These are phyloP conservation scores for Trypanosoma cruzi DNA, from an alignment of 208 protist genomes.

Conservation along the genomic window DNA sequence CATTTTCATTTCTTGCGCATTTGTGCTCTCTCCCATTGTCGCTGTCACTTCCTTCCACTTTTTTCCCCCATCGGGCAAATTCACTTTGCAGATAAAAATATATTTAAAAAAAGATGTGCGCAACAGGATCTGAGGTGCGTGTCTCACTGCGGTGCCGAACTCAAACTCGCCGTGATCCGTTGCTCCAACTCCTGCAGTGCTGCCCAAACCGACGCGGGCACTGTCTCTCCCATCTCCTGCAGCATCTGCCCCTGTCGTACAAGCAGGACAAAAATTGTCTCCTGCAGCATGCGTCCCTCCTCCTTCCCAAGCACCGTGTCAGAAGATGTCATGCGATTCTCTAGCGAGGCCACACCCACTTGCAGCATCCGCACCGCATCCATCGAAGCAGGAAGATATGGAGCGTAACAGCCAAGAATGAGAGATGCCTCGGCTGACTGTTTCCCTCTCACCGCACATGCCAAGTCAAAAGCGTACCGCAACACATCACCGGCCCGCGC, in stretches of 20 bases:
- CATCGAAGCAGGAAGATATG: constrained; percentile 50
- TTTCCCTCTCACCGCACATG: constrained; percentile 44
- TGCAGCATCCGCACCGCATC: constrained; percentile 34
- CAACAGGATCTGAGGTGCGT: not conserved
- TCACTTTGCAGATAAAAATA: too few species aligned
- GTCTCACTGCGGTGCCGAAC: not conserved
- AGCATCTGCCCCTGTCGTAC: constrained; percentile 75
- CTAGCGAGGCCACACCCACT: constrained; percentile 36
- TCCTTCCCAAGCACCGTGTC: constrained; percentile 68
- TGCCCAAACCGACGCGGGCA: constrained; percentile 45
- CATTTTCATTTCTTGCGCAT: not conserved
- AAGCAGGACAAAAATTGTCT: constrained; percentile 78
- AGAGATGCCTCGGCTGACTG: constrained; percentile 63
- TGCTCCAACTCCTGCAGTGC: constrained; percentile 31
- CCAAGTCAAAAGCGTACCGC: constrained; percentile 41
- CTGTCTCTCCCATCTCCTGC: constrained; percentile 44
- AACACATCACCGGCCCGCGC: constrained; percentile 51
- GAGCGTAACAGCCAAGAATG: constrained; percentile 70
- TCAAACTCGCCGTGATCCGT: not conserved
- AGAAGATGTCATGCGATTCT: constrained; percentile 45
- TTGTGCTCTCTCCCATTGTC: not conserved
- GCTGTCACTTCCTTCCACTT: not conserved
- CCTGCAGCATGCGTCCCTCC: constrained; percentile 75
- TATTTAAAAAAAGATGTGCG: not conserved
- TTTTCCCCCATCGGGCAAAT: not conserved